Base-by-base conservation (phyloP, 2,329 filamentous ascomycete species). In the Lecanicillium sp. region DNA sequence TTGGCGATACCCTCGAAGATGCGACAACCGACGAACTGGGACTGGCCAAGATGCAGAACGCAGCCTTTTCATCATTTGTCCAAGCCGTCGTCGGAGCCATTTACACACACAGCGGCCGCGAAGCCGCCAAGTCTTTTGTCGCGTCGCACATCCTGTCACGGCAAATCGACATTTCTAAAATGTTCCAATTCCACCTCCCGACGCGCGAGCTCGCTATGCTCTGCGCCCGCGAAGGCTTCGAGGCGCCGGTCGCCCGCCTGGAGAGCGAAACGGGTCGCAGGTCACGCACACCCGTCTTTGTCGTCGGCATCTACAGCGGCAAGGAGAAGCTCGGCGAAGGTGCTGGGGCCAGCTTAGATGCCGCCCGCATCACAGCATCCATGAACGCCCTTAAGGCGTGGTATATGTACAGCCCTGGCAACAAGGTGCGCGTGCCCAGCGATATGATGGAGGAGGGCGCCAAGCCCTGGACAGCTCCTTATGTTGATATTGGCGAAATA, bases 271-370 rank as follows among this genome's bases (percentile, higher is more conserved):
- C 92, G 4, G 92, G 92, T 57, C 79, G 92, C 42, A 61, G 75
- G 49, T 92, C 84, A 52, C 78, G 84, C 58, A 85, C 85, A 43
- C 90, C 92, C 13, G 92, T 98, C 13, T 96, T 83, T 54, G 80
- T 95, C 20, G 89, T 98, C 12, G 92, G 90, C 42, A 89, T 98
- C 45, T 98, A 84, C 67, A 94, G 85, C 49, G 92, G 90, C 37
- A 70, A 73, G 44, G 89, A 98, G 58, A 90, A 92, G 72, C 71
- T 98, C 30, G 92, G 90, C 40, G 90, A 98, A 66, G 92, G 81
- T n/a, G 73, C 80, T 15, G 92, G 85, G 17, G 68, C 82, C 35
- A 89, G 76, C 60, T 67, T 96, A 41, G 72, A 87, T 48, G 76
- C 87, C 52, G 90, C 85, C 22, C 78, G 86, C 46, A 72, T 76